These are phyloP conservation scores for Neoarthrinium moseri DNA, from an alignment of 2,329 filamentous ascomycete genomes.

Conservation along the genomic window DNA sequence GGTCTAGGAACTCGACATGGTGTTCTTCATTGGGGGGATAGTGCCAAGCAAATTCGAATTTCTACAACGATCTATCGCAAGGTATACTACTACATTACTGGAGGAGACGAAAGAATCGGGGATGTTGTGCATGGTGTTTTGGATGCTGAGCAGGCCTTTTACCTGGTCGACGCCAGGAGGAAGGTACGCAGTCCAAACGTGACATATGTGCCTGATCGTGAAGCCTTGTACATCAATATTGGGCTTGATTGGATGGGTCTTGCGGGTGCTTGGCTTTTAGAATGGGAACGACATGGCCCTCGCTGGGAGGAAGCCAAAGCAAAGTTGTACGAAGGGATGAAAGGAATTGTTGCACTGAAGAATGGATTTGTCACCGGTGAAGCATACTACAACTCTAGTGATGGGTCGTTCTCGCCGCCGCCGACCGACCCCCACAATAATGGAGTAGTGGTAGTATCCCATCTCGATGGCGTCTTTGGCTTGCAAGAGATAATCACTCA, in stretches of 20 bases:
- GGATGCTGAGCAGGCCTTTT: conserved; percentile 52
- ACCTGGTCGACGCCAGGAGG: conserved; percentile 53
- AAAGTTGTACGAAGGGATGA: conserved; percentile 48
- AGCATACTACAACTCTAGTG: conserved; percentile 48
- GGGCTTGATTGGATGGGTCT: conserved; percentile 60
- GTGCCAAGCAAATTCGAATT: conserved; percentile 61
- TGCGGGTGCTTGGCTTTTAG: conserved; percentile 56
- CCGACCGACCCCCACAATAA: conserved; percentile 50
- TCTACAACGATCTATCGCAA: conserved; percentile 57
- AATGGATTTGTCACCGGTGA: conserved; percentile 60
- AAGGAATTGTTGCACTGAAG: conserved; percentile 52
- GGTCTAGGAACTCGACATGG: conserved; percentile 63
- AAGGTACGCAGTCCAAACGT: conserved; percentile 52
- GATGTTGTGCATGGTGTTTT: conserved; percentile 52
- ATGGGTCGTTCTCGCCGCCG: conserved; percentile 50
- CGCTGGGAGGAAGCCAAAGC: conserved; percentile 49
- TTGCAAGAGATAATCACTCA: conserved; percentile 58
- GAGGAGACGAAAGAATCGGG: conserved; percentile 56
- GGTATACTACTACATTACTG: conserved; percentile 55
- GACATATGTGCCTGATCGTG: conserved; percentile 24
- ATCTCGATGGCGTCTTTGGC: conserved; percentile 58
- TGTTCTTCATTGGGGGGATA: conserved; percentile 61
- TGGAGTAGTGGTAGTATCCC: conserved; percentile 51
- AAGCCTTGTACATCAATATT: conserved; percentile 22
- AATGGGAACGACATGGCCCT: conserved; percentile 56